Evolutionary conservation across 2,329 filamentous ascomycete genomes (phyloP).

Genomic region (Blumeria hordei): DNA sequence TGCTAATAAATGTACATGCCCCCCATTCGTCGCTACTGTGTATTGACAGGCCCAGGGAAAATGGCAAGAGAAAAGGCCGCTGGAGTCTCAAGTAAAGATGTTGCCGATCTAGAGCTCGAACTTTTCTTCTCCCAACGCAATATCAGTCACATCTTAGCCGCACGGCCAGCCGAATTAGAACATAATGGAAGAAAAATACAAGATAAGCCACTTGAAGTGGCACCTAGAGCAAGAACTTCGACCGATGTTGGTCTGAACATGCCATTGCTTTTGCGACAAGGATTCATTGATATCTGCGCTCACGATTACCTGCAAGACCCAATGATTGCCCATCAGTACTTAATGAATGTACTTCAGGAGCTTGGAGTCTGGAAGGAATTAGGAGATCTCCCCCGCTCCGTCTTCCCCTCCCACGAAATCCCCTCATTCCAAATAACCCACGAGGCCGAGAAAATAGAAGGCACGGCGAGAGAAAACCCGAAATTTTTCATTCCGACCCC

Average conservation of each 20-base stretch:
- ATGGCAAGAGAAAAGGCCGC: background rate
- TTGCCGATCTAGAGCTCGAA: background rate
- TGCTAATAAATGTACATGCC: slow-evolving; percentile 2
- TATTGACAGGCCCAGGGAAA: background rate
- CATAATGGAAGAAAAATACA: background rate
- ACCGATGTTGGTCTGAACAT: background rate
- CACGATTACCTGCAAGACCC: background rate
- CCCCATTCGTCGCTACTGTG: background rate
- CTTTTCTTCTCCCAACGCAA: background rate
- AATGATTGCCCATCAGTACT: background rate
- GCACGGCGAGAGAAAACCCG: background rate
- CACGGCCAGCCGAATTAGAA: background rate
- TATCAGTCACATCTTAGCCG: background rate
- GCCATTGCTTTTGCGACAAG: slow-evolving; percentile 1
- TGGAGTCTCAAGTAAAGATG: background rate
- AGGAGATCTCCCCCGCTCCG: background rate
- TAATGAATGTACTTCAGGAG: slow-evolving; percentile 1
- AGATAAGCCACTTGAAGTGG: background rate
- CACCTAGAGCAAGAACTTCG: background rate
- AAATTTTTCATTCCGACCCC: background rate
- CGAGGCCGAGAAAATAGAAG: background rate
- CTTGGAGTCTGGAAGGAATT: background rate
- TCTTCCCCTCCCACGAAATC: background rate
- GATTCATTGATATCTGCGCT: slow-evolving; percentile 1
- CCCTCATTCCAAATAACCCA: background rate